Percentiles rank a stretch among this genome's conserved stretches.
Evolutionary conservation across 371 early-diverging fungal species (phyloP).

Genomic region (Haplosporangium sp.): DNA sequence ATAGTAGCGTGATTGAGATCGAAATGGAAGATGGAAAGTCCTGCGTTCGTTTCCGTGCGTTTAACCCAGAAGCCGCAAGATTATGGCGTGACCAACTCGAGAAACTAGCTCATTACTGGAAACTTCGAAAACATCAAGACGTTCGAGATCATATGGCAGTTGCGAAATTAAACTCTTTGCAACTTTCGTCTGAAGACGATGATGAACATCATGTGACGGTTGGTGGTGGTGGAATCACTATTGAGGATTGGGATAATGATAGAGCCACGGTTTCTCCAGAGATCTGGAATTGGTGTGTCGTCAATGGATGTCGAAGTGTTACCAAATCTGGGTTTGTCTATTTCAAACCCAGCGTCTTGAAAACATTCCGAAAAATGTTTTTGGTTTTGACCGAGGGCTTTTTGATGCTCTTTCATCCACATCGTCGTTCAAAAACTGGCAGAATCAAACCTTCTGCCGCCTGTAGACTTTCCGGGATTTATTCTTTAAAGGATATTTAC

Average conservation of each 20-base stretch:
- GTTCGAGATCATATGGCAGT: slow-evolving; percentile 55
- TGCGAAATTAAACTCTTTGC: slow-evolving; percentile 32
- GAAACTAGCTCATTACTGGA: slow-evolving; percentile 64
- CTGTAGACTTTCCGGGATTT: slow-evolving; percentile 56
- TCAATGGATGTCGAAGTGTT: slow-evolving; percentile 57
- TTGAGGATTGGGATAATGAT: slow-evolving; percentile 51
- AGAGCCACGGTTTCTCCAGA: slow-evolving; percentile 57
- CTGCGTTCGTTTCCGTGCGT: slow-evolving; percentile 52
- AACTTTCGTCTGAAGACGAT: slow-evolving; percentile 45
- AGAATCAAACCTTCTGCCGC: slow-evolving; percentile 44
- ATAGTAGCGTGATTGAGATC: slow-evolving; percentile 50
- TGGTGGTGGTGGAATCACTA: slow-evolving; percentile 22
- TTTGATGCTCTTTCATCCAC: slow-evolving; percentile 62
- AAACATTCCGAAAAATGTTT: slow-evolving; percentile 66
- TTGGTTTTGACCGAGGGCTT: slow-evolving; percentile 63
- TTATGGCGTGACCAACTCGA: slow-evolving; percentile 65
- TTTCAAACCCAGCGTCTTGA: slow-evolving; percentile 60
- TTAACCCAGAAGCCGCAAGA: slow-evolving; percentile 60
- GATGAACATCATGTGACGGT: slow-evolving; percentile 26
- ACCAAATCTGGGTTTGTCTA: slow-evolving; percentile 69
- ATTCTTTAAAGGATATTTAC: slow-evolving; percentile 66
- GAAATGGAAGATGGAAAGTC: slow-evolving; percentile 37
- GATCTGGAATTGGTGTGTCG: slow-evolving; percentile 68
- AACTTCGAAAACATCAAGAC: slow-evolving; percentile 61
- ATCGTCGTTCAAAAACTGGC: slow-evolving; percentile 56